These are phyloP conservation scores for Didymellaceae sp. DNA, from an alignment of 2,329 filamentous ascomycete genomes.

Conservation along the genomic window DNA sequence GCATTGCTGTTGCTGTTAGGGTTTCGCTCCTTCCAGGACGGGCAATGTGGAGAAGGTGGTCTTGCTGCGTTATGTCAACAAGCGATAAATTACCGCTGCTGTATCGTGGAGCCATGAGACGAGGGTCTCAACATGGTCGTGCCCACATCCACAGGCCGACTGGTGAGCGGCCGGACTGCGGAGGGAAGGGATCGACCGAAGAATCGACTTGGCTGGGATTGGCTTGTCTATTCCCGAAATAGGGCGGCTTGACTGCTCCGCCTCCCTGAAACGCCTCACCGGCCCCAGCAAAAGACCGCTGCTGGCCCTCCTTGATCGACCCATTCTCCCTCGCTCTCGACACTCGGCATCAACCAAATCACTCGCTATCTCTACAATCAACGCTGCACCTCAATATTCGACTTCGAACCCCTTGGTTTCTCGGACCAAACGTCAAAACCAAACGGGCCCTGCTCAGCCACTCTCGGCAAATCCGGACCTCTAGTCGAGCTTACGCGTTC, in stretches of 20 bases:
- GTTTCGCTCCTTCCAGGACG: not conserved
- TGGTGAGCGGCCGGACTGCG: conserved; percentile 7
- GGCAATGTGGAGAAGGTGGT: not conserved
- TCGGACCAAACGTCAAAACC: not conserved
- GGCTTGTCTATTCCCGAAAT: conserved; percentile 24
- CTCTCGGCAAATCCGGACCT: conserved; percentile 39
- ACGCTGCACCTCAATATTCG: not conserved
- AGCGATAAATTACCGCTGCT: conserved; percentile 11
- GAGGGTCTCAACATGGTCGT: not conserved
- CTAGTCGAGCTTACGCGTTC: conserved; percentile 47
- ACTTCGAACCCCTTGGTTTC: not conserved
- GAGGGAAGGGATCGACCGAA: conserved; percentile 14
- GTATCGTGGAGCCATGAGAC: conserved; percentile 1
- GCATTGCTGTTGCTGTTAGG: not conserved
- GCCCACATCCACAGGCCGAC: conserved; percentile 1
- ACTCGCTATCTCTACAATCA: conserved; percentile 13
- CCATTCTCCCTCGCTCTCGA: conserved; percentile 15
- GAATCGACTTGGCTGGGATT: conserved; percentile 13
- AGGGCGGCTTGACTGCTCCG: conserved; percentile 18
- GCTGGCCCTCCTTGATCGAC: conserved; percentile 14
- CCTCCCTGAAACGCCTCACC: conserved; percentile 35
- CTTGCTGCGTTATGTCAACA: not conserved
- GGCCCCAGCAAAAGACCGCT: conserved; percentile 35
- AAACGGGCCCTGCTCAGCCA: conserved; percentile 35
- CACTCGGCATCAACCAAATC: conserved; percentile 11